A percentile compares a stretch with the other conserved stretches of the same genome.
phyloP scores from a whole-genome alignment of 2,329 filamentous ascomycete species.

The Aspergillus costaricaensis region DNA sequence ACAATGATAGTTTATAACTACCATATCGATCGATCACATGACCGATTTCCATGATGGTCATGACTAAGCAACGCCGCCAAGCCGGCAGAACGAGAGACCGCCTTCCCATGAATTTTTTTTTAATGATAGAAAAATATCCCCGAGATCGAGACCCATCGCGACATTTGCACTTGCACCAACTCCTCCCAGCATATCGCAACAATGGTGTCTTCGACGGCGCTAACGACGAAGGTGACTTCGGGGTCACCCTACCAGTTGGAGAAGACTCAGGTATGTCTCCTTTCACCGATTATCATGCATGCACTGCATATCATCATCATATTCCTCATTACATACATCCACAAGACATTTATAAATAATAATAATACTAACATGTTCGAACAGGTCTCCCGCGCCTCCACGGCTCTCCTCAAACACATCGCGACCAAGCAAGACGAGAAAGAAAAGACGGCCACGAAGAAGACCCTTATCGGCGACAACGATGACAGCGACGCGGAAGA shows the following conservation, averaged over 20 bases:
- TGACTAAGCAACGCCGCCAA: conserved; percentile 23
- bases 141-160: conserved; percentile 20
- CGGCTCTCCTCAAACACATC: conserved; percentile 61
- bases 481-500: conserved; percentile 50
- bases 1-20: too few relatives aligned
- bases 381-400: conserved; percentile 61
- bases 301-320: neutral
- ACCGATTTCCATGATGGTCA: too few relatives aligned
- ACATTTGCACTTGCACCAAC: conserved; percentile 27
- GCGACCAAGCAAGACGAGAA: conserved; percentile 52
- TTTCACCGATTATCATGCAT: neutral
- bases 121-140: conserved; percentile 8
- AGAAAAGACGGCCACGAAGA: conserved; percentile 53
- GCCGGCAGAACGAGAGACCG: conserved; percentile 37
- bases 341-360: too few relatives aligned
- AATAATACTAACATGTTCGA: conserved; percentile 11
- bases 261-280: conserved; percentile 45
- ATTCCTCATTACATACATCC: too few relatives aligned
- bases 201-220: conserved; percentile 45
- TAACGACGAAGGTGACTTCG: conserved; percentile 44
- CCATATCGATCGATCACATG: too few relatives aligned
- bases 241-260: conserved; percentile 53
- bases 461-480: conserved; percentile 55
- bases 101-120: conserved; percentile 43
- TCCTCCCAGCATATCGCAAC: conserved; percentile 24